Evolutionary conservation across 2,329 filamentous ascomycete species (phyloP), one percentile per base, ranked within the genome.

Genomic region (Xylaria sp.): DNA sequence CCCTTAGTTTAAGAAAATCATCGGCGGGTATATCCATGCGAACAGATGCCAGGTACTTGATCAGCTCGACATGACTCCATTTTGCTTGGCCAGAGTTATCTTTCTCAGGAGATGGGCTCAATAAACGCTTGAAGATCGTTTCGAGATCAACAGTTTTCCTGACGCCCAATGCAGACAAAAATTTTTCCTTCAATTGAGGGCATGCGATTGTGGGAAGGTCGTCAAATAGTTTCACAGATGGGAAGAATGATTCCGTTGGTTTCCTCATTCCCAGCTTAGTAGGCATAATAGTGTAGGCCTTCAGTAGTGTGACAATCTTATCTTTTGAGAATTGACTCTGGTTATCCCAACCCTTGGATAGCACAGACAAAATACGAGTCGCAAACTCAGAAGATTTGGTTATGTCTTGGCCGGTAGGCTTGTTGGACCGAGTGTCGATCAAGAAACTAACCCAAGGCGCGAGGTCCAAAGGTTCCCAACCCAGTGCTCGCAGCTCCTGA

Each of bases 101-200:
- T 10, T 79, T 79, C 16, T 85, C 82, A 0, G 83, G 76, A 0
- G 89, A 84, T 18, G 87, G 85, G 60, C 87, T 90, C 73, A 98
- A 86, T 51, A 99, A 86, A 53, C 95, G 88, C 27, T 92, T 92
- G 75, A 99, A 98, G 35, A 99, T 97, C 35, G 97, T 95, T 37
- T 93, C 93, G 1, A 99, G 84, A 74, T 99, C 96, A 23, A 99
- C 91, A 0, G 96, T 99, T 82, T 98, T 98, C 68, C 96, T 90
- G 29, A 99, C 94, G 2, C 96, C 95, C 37, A 99, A 84, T 1
- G 92, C 88, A 2, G 87, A 82, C 51, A 99, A 81, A 70, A 99
- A 93, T 78, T 97, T 98, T 54, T 98, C 95, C 78, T 98, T 98
- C 13, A 98, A 88, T 37, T 90, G 88, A 48, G 91, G 89, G 51